These are phyloP conservation scores for Ustilago lituana DNA, from an alignment of 1,284 basidiomycete species.

Conservation along the genomic window DNA sequence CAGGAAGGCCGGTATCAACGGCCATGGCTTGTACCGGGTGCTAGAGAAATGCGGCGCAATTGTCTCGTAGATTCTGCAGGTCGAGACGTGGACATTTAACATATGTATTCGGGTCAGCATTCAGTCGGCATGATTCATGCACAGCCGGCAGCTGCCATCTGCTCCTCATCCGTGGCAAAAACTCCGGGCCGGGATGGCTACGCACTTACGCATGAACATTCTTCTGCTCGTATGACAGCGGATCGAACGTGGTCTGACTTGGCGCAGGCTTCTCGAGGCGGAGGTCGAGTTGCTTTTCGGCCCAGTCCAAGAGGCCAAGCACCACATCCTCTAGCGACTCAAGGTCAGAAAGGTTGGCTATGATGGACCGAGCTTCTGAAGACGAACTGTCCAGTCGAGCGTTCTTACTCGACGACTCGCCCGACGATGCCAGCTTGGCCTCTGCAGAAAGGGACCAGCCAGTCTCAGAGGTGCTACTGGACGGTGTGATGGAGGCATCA, in stretches of 20 bases:
- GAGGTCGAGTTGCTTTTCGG: slow-evolving; percentile 21
- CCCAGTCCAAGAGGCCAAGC: slow-evolving; percentile 24
- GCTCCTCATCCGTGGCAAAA: too few relatives aligned
- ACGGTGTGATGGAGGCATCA: slow-evolving; percentile 26
- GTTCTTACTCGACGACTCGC: not conserved
- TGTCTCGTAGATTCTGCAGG: slow-evolving; percentile 78
- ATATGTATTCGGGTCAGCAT: too few relatives aligned
- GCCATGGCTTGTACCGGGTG: slow-evolving; percentile 98
- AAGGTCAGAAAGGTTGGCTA: slow-evolving; percentile 13
- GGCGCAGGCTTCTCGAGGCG: slow-evolving; percentile 17
- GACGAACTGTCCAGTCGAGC: slow-evolving; percentile 24
- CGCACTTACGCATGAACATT: slow-evolving; percentile 65
- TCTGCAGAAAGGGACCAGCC: slow-evolving; percentile 32
- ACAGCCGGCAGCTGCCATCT: too few relatives aligned
- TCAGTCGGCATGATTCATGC: too few relatives aligned
- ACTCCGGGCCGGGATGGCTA: slow-evolving; percentile 4
- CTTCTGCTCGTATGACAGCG: slow-evolving; percentile 58
- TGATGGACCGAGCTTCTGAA: slow-evolving; percentile 16
- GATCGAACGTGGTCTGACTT: slow-evolving; percentile 13
- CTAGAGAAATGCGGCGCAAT: slow-evolving; percentile 92
- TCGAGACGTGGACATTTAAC: too few relatives aligned
- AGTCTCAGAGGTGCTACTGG: slow-evolving; percentile 1
- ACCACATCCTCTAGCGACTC: slow-evolving; percentile 39
- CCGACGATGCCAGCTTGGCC: not conserved
- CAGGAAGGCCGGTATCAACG: slow-evolving; percentile 85